Conservation (phyloP, 2,329 filamentous ascomycete genomes). For the Fusarium newnesense region DNA sequence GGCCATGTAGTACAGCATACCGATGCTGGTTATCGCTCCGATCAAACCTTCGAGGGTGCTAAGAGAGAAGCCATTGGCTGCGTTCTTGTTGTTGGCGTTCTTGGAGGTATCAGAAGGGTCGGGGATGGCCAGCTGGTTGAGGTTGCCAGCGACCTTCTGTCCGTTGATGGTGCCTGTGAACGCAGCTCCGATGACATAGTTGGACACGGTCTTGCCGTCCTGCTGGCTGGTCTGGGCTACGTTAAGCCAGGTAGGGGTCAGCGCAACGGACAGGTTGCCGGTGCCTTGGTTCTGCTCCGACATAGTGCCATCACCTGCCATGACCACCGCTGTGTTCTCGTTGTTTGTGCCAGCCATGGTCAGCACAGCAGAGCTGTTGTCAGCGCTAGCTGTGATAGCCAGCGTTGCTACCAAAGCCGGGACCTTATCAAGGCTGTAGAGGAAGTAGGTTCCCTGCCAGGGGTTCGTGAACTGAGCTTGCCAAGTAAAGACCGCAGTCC, state of each 20-base stretch:
- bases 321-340: not conserved
- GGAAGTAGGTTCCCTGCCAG: constrained; percentile 8
- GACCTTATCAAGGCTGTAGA: not conserved
- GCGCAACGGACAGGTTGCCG: not conserved
- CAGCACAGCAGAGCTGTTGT: not conserved
- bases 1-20: not conserved
- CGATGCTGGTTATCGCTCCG: not conserved
- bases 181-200: not conserved
- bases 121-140: not conserved
- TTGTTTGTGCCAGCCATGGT: not conserved
- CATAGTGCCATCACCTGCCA: not conserved
- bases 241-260: not conserved
- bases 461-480: constrained; percentile 9
- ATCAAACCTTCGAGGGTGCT: not conserved
- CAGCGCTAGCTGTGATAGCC: not conserved
- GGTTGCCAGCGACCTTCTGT: not conserved
- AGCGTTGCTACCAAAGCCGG: not conserved
- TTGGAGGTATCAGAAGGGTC: not conserved
- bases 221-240: not conserved
- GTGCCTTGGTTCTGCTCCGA: not conserved
- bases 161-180: not conserved
- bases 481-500: not conserved
- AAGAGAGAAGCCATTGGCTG: not conserved
- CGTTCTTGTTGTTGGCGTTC: not conserved
- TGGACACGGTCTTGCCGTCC: not conserved